Conservation (phyloP, 139 green algal species). For the Spirogloea muscicola region DNA sequence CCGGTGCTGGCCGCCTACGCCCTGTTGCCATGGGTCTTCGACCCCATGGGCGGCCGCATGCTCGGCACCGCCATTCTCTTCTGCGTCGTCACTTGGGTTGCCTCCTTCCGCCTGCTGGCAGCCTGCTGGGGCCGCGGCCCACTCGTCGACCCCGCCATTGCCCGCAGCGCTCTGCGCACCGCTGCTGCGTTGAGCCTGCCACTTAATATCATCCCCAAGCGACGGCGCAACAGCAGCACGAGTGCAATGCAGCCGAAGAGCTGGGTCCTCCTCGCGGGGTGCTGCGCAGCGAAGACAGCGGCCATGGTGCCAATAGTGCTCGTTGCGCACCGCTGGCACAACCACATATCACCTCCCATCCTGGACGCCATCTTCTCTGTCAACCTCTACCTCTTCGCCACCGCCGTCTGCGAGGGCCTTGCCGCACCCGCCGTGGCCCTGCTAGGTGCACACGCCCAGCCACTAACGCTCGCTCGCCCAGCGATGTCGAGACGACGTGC, state of each 20-base stretch:
- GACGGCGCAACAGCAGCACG: neutral
- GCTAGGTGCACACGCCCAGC: too few species aligned
- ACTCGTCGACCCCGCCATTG: neutral
- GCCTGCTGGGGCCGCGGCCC: neutral
- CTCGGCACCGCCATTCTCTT: neutral
- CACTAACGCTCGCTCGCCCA: too few species aligned
- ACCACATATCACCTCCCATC: neutral
- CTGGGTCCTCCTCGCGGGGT: neutral
- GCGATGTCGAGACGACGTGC: too few species aligned
- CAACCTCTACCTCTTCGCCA: slow-evolving; percentile 28
- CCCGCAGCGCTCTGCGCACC: neutral
- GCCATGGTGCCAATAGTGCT: neutral
- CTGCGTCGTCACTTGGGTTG: slow-evolving; percentile 8
- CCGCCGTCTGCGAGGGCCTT: slow-evolving; percentile 6
- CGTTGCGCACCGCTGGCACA: neutral
- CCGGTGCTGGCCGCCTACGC: neutral
- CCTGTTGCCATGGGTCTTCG: neutral
- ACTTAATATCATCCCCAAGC: neutral
- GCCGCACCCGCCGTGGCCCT: neutral
- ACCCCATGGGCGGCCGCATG: neutral
- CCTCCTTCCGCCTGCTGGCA: neutral
- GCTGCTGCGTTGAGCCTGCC: neutral
- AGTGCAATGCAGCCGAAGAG: neutral
- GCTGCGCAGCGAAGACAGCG: neutral
- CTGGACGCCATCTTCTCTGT: neutral